Evolutionary conservation across 2,329 filamentous ascomycete species (phyloP), one percentile per base, ranked within the genome.

Genomic region (Arthrocladium fulminans): DNA sequence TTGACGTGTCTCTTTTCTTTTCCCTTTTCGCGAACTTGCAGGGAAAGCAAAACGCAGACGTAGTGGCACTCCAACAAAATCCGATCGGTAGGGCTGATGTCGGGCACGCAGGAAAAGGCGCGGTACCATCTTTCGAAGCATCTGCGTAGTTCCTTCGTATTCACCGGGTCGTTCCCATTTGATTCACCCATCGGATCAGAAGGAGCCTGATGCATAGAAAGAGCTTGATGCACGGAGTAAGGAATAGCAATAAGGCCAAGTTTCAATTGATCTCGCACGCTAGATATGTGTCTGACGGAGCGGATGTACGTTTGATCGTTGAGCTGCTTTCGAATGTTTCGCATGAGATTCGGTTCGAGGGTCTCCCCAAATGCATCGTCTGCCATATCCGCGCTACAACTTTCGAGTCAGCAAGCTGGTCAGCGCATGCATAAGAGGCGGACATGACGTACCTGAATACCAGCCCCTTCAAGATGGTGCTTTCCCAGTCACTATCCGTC

Each of bases 61-160:
- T 39, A 39, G 22, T 39, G 37, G 37, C 37, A 39, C 37, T 39
- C 37, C 15, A 39, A 19, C 15, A 39, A 22, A 10, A 39, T 39
- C 13, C 22, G 17, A 22, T 39, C 37, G 19, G 22, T 4, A 5
- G 13, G n/a, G 4, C 37, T 13, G 12, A 39, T 17, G 22, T 39
- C 37, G 3, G 19, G 37, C 17, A 39, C 17, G 19, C n/a, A 39
- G 22, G 37, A 39, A 19, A 39, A 39, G 3, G 37, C 22, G 5
- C 37, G 37, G 12, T 39, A 39, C 37, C 37, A 39, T 20, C 37
- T 17, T 10, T 22, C 19, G 19, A 39, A 39, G 22, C 22, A 39
- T 10, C n/a, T 19, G 5, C 37, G 5, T 12, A 39, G 37, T 22
- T 39, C 37, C 5, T 13, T 17, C 15, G 37, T 39, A 5, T 12